Evolutionary conservation across 805 yeast species (phyloP), one percentile per base, ranked within the genome.

Genomic region (Monosporozyma aerobia): DNA sequence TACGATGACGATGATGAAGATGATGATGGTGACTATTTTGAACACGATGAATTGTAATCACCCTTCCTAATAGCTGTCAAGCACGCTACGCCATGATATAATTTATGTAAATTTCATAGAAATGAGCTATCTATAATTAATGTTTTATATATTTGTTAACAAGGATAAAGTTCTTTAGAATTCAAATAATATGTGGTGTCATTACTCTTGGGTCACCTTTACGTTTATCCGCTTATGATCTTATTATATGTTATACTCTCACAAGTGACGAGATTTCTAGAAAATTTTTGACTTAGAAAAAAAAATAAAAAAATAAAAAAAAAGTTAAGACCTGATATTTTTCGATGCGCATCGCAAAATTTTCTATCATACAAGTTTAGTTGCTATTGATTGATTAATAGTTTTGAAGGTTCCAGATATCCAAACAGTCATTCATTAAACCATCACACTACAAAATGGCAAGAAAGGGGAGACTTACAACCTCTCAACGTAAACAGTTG

Each of bases 31-130:
- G 78, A 76, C 54, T 77, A 76, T 64, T 80, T 79, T 68, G 85
- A 78, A 64, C 86, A 83, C 64, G 90, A 85, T 67, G 92, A 85
- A 72, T 73, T 80, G 72, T 80, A 68, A 71, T 44, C 30, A 43
- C 30, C 41, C 19, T 39, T 14, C 19, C 19, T 9, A 10, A 23
- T 35, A 35, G 16, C 13, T 35, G 11, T 13, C 4, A 35, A 11
- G 14, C 39, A 14, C n/a, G 16, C 39, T 35, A 14, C 16, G 14
- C n/a, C 7, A 13, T 14, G 39, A 14, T 35, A 35, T 35, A 35
- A 13, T 35, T 23, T 25, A 23, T 43, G 30, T 43, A 43, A n/a
- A 43, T 43, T 19, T 23, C 30, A 13, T 23, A 6, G 10, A 16
- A 43, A n/a, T 13, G 14, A 43, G 45, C 27, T 43, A 23, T 23